Evolutionary conservation across 352 stramenopile species (phyloP).

Genomic region (Phytophthora pseudosyringae): DNA sequence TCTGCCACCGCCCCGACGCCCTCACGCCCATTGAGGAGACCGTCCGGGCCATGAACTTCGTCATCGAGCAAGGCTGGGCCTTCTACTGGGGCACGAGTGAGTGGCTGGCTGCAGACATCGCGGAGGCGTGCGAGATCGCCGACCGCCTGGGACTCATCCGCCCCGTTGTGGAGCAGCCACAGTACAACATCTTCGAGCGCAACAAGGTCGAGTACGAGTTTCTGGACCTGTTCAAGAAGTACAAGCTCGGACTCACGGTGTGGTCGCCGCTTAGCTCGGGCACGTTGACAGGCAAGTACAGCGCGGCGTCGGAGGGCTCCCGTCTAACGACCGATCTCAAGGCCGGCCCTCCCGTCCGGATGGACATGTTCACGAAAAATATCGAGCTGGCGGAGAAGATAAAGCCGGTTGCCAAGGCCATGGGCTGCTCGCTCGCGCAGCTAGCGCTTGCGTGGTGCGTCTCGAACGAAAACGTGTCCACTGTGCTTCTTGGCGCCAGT

Average conservation of each 20-base stretch:
- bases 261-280: conserved; percentile 3
- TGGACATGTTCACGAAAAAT: not conserved
- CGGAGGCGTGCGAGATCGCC: conserved; percentile 28
- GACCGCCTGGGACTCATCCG: conserved; percentile 39
- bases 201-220: conserved; percentile 28
- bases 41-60: no score
- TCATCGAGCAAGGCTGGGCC: no score
- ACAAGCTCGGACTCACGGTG: conserved; percentile 11
- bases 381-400: conserved; percentile 5
- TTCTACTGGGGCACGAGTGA: conserved; percentile 7
- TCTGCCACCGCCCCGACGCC: conserved; percentile 1
- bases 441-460: conserved; percentile 12
- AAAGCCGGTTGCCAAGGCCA: conserved; percentile 2
- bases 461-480: conserved; percentile 11
- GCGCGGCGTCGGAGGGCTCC: conserved; percentile 3
- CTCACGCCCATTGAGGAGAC: conserved; percentile 7
- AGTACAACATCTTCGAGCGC: conserved; percentile 46
- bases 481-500: conserved; percentile 18
- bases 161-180: conserved; percentile 44
- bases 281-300: conserved; percentile 12
- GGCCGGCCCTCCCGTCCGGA: no score
- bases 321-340: conserved; percentile 21
- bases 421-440: conserved; percentile 5
- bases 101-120: conserved; percentile 2
- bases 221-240: conserved; percentile 15